Base-by-base conservation (phyloP, 2,329 filamentous ascomycete genomes). In the Xylariales sp. region DNA sequence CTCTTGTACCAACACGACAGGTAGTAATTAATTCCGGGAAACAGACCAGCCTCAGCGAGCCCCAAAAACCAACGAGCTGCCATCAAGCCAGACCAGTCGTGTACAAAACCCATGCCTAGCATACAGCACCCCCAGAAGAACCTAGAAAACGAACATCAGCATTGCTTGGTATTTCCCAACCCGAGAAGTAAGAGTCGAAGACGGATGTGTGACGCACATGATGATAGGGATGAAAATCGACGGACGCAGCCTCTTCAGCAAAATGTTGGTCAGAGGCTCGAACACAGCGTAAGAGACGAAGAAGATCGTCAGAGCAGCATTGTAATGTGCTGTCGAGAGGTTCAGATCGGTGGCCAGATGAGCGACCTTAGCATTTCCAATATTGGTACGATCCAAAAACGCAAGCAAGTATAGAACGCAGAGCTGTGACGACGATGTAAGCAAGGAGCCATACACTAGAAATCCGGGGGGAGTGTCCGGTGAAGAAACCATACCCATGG, bases 201-300 rank as follows among this genome's bases (percentile, higher is more conserved):
- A n/a, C 8, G n/a, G 23, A n/a, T 8, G 12, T 31, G 32, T 15
- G 39, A 74, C 69, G 49, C 76, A 72, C 83, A 95, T 94, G 54
- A 94, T 94, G 21, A 75, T 66, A 3, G 88, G 85, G 39, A 94
- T 79, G 55, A 94, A 95, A 37, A 90, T 64, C 27, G 83, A 87
- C 0, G 89, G 89, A 2, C 80, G 74, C 44, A 87, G 66, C 14
- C 72, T 74, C 63, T 94, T 95, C 42, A 95, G 78, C 17, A 95
- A 62, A 32, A 91, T 68, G 56, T 95, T 94, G 42, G 86, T 88
- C 29, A 89, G 51, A 0, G 81, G 79, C 57, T 93, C 88, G 45
- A 88, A 89, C 23, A 89, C 62, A 3, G 85, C 74, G 57, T 95
- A 95, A 1, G 85, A 88, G 34, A 94, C 72, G 65, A 94, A 95